Base-by-base conservation (phyloP, 2,329 filamentous ascomycete species). In the Penicillium janthinellum region DNA sequence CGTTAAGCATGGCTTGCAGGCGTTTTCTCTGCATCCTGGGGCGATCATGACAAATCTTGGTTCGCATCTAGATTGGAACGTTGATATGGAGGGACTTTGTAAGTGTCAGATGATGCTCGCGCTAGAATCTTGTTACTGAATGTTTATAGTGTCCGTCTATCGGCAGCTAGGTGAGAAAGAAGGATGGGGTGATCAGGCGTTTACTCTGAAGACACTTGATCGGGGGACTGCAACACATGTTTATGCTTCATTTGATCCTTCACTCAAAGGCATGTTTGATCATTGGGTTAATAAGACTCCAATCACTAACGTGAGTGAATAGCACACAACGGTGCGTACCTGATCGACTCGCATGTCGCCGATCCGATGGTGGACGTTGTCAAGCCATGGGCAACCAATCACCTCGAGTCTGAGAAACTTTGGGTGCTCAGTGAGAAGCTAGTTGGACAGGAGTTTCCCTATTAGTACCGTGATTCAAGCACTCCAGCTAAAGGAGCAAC, bases 361-460 rank as follows among this genome's bases (percentile, higher is more conserved):
- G 66, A 77, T 51, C 78, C 66, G 73, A 73, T 68, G 12, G 70
- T 58, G 2, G 73, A 77, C 10, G 68, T 71, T 0, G 76, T 76
- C 6, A 67, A 64, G 37, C 58, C 66, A 7, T 69, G 67, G 64
- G 67, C 66, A 15, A 68, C 61, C 5, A 66, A 63, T 37, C 63
- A 53, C n/a, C 52, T 69, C 38, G 69, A 72, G n/a, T 78, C 76
- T 1, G 76, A 79, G 39, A 76, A 72, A 53, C 59, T 82, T 37
- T 83, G 80, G 79, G 73, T 74, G 53, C 62, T 82, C 47, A 82
- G 79, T 48, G 81, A 83, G 66, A 70, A 76, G 54, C 63, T 81
- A 22, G 76, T 81, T 3, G 73, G 73, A 1, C 68, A 77, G 54
- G 70, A 73, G 38, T 80, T 81, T 31, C 25, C 48, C 20, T 69